Conservation (phyloP, 2,329 filamentous ascomycete species). For the Huntiella abstrusa region DNA sequence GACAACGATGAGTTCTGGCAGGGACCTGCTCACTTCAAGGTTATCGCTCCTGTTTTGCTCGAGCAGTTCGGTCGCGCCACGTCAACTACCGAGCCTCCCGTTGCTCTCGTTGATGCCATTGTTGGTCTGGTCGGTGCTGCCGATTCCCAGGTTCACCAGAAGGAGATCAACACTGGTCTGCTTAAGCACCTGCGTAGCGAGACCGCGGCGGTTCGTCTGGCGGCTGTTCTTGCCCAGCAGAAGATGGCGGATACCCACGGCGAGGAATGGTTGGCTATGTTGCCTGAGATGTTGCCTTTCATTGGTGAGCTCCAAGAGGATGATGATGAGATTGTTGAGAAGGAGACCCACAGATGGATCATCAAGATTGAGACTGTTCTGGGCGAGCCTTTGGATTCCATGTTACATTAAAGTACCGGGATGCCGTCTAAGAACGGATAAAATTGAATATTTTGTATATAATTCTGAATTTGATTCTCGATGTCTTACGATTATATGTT, state of each 20-base stretch:
- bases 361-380: conserved; percentile 72
- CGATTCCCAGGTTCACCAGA: conserved; percentile 76
- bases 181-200: conserved; percentile 63
- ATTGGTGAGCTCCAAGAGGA: conserved; percentile 94
- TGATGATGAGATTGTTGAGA: conserved; percentile 82
- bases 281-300: conserved; percentile 91
- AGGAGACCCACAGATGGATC: conserved; percentile 80
- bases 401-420: conserved; percentile 49
- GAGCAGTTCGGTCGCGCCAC: conserved; percentile 34
- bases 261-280: conserved; percentile 79
- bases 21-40: conserved; percentile 66
- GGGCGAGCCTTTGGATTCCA: conserved; percentile 77
- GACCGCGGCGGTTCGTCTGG: conserved; percentile 52
- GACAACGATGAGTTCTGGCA: conserved; percentile 97
- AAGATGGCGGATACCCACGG: conserved; percentile 61
- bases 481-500: too few relatives aligned
- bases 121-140: conserved; percentile 64
- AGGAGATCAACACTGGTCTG: conserved; percentile 63
- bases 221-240: conserved; percentile 67
- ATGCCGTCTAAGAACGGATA: background rate
- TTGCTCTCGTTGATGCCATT: conserved; percentile 52
- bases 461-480: too few relatives aligned
- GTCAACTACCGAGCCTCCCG: conserved; percentile 18
- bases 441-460: too few relatives aligned
- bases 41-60: conserved; percentile 50